A percentile compares a stretch with the other conserved stretches of the same genome.
Conservation (phyloP, 345 rosid genomes). For the Kernera saxatilis region DNA sequence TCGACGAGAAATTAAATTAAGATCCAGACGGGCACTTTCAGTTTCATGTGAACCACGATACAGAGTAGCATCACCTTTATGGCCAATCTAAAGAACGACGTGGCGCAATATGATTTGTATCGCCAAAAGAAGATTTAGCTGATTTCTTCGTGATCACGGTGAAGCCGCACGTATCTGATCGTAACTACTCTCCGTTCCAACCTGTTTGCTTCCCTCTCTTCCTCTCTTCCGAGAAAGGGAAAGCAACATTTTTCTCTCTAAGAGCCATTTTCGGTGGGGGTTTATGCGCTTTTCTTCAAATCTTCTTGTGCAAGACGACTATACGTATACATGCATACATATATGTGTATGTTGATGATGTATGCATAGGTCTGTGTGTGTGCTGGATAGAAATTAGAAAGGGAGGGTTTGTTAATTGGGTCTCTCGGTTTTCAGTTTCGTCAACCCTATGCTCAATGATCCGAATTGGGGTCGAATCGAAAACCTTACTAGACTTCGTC, state of each 20-base stretch:
- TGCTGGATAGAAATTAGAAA: not conserved
- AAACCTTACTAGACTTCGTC: conserved; percentile 35
- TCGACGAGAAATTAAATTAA: not conserved
- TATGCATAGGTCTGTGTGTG: not conserved
- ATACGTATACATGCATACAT: conserved; percentile 14
- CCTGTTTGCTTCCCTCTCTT: conserved; percentile 28
- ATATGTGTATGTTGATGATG: conserved; percentile 3
- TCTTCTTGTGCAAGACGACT: conserved; percentile 11
- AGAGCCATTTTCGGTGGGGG: conserved; percentile 37
- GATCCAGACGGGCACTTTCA: conserved; percentile 10
- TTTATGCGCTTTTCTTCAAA: conserved; percentile 23
- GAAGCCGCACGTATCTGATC: conserved; percentile 12
- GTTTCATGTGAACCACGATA: conserved; percentile 20
- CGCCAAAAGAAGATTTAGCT: not conserved
- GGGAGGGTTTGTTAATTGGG: not conserved
- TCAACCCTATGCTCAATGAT: conserved; percentile 27
- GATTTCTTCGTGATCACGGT: conserved; percentile 18
- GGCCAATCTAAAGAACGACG: not conserved
- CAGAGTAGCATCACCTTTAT: not conserved
- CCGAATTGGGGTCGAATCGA: conserved; percentile 29
- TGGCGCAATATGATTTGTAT: not conserved
- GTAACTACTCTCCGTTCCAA: conserved; percentile 28
- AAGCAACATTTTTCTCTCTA: conserved; percentile 23
- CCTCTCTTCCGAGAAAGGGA: conserved; percentile 25
- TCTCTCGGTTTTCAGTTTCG: conserved; percentile 12